Evolutionary conservation across 805 yeast genomes (phyloP).

Genomic region (Jamesozyma rosinii): DNA sequence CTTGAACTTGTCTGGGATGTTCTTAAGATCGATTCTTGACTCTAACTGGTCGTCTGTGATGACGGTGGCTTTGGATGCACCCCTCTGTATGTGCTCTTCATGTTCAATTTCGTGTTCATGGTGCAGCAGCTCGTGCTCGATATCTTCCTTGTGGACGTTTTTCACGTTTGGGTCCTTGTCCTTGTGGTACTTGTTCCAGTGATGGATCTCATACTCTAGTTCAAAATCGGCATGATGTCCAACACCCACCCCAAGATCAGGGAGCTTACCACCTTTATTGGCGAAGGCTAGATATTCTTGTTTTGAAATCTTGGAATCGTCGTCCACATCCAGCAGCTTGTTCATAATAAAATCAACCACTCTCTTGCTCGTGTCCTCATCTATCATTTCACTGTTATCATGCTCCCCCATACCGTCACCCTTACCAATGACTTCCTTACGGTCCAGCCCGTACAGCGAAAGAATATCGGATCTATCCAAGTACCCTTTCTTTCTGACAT

Average conservation of each 20-base stretch:
- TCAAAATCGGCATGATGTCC: slow-evolving; percentile 94
- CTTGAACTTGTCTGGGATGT: slow-evolving; percentile 35
- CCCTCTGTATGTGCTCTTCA: slow-evolving; percentile 30
- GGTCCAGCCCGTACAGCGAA: slow-evolving; percentile 67
- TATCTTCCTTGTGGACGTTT: slow-evolving; percentile 76
- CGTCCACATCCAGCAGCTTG: slow-evolving; percentile 51
- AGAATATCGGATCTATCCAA: slow-evolving; percentile 57
- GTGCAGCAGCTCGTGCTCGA: slow-evolving; percentile 75
- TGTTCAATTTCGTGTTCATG: slow-evolving; percentile 81
- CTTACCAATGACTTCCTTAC: slow-evolving; percentile 68
- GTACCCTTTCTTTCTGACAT: slow-evolving; percentile 48
- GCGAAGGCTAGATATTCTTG: slow-evolving; percentile 65
- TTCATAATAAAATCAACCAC: slow-evolving; percentile 48
- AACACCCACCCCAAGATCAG: slow-evolving; percentile 87
- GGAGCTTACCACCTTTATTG: slow-evolving; percentile 59
- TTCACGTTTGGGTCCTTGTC: slow-evolving; percentile 76
- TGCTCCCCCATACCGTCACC: slow-evolving; percentile 87
- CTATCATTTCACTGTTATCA: slow-evolving; percentile 54
- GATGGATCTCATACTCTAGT: slow-evolving; percentile 87
- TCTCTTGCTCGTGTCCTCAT: slow-evolving; percentile 41
- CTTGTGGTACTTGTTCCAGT: slow-evolving; percentile 75
- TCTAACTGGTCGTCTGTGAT: slow-evolving; percentile 35
- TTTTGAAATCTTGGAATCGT: slow-evolving; percentile 53
- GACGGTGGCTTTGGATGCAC: slow-evolving; percentile 31
- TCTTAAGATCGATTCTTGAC: slow-evolving; percentile 29